Evolutionary conservation across 805 yeast species (phyloP).

Genomic region (Brettanomyces bruxellensis): DNA sequence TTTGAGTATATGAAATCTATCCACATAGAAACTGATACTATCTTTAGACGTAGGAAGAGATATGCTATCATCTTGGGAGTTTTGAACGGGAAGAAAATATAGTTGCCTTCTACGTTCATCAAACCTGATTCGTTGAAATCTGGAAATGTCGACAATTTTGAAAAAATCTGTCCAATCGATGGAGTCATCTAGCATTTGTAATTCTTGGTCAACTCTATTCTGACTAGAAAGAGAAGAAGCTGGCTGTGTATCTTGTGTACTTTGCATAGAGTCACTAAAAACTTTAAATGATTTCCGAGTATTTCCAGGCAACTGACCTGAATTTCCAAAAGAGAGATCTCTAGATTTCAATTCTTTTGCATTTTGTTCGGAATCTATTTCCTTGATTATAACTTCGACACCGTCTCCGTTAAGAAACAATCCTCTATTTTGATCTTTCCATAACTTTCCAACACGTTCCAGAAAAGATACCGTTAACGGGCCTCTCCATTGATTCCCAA

Average conservation of each 20-base stretch:
- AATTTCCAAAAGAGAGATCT: conserved; percentile 3
- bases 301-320: conserved; percentile 9
- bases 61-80: background rate
- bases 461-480: conserved; percentile 50
- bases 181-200: background rate
- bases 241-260: background rate
- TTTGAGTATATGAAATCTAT: conserved; percentile 52
- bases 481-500: conserved; percentile 84
- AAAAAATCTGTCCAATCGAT: conserved; percentile 70
- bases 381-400: conserved; percentile 53
- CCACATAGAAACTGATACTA: conserved; percentile 35
- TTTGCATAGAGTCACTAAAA: background rate
- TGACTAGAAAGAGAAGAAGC: background rate
- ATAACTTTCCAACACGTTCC: conserved; percentile 68
- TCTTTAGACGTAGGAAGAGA: conserved; percentile 12
- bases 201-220: background rate
- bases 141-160: conserved; percentile 51
- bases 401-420: conserved; percentile 75
- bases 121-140: conserved; percentile 58
- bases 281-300: conserved; percentile 5
- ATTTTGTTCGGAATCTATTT: conserved; percentile 21
- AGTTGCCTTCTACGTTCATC: conserved; percentile 57
- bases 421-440: conserved; percentile 90
- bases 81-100: conserved; percentile 22
- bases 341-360: too few species aligned